A percentile compares a stretch with the other conserved stretches of the same genome.
Conservation (phyloP, 2,329 filamentous ascomycete species). For the Phaeosphaeria sp. region DNA sequence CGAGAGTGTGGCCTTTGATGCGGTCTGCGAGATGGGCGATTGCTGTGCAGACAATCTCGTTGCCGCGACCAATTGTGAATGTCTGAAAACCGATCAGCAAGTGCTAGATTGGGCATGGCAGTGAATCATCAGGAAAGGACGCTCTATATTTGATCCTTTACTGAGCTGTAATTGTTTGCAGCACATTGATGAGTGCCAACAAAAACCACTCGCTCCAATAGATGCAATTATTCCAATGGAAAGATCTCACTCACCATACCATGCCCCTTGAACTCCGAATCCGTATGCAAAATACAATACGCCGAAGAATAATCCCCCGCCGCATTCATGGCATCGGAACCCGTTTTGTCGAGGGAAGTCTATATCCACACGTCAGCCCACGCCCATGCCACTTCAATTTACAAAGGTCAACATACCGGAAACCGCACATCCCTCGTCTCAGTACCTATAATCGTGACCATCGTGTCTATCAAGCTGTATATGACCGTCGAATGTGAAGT, state of each 20-base stretch:
- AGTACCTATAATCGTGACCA: conserved; percentile 56
- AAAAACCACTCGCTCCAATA: not conserved
- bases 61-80: conserved; percentile 87
- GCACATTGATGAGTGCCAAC: not conserved
- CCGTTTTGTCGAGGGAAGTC: conserved; percentile 96
- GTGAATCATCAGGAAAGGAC: not conserved
- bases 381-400: not conserved
- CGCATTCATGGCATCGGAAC: conserved; percentile 95
- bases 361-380: conserved; percentile 28
- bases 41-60: conserved; percentile 88
- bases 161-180: not conserved
- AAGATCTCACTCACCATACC: conserved; percentile 69
- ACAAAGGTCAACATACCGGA: conserved; percentile 45
- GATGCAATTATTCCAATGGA: not conserved
- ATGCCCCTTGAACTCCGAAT: conserved; percentile 73
- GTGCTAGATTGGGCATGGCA: not conserved
- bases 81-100: conserved; percentile 48
- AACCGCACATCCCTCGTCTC: conserved; percentile 59
- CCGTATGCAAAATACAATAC: conserved; percentile 90
- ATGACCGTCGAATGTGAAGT: not conserved
- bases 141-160: not conserved
- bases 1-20: conserved; percentile 75
- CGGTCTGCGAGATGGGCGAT: conserved; percentile 80
- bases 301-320: conserved; percentile 91
- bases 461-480: conserved; percentile 21